A percentile compares a stretch with the other conserved stretches of the same genome.
These are phyloP conservation scores for Coemansia sp. DNA, from an alignment of 192 early-diverging fungal species.

Conservation along the genomic window DNA sequence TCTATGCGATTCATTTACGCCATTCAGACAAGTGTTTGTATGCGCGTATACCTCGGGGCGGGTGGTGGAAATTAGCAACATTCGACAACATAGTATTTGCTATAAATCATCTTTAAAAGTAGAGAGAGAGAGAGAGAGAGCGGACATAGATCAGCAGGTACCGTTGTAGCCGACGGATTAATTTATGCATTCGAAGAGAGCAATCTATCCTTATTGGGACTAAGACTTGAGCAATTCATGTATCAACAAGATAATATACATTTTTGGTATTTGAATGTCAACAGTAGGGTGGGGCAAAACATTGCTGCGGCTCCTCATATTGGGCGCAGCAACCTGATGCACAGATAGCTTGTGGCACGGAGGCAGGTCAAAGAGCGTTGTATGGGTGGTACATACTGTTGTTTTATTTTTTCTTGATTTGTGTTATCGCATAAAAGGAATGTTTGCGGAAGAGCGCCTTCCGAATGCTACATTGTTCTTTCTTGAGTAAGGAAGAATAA, in stretches of 20 bases:
- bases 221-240: not conserved
- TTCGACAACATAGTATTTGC: not conserved
- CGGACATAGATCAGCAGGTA: not conserved
- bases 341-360: slow-evolving; percentile 1
- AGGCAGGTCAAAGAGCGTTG: not conserved
- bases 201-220: slow-evolving; percentile 5
- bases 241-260: not conserved
- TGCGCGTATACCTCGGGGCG: not conserved
- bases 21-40: not conserved
- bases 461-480: not conserved
- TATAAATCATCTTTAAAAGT: not conserved
- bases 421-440: not conserved
- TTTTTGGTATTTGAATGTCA: not conserved
- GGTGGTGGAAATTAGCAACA: not conserved
- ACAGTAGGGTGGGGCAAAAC: not conserved
- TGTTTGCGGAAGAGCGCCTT: not conserved
- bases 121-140: too few species aligned
- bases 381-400: not conserved
- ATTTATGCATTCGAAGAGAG: slow-evolving; percentile 1
- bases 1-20: slow-evolving; percentile 1
- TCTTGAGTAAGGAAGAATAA: not conserved
- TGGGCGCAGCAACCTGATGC: not conserved
- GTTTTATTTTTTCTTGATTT: not conserved
- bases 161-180: not conserved
- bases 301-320: not conserved